These are phyloP conservation scores for Echria macrotheca DNA, from an alignment of 495 filamentous ascomycete species.

Conservation along the genomic window DNA sequence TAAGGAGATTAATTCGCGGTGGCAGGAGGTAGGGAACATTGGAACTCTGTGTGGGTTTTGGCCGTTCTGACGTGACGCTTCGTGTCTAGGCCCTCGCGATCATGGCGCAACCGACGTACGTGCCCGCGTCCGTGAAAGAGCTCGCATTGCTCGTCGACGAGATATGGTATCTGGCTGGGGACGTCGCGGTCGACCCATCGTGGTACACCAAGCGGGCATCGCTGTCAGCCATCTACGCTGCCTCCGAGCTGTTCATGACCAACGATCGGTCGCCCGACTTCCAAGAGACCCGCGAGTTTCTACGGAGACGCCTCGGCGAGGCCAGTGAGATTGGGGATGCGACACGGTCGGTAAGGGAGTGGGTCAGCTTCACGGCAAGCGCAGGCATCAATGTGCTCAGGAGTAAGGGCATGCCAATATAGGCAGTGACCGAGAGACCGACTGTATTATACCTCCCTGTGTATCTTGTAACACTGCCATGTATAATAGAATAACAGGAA, in stretches of 20 bases:
- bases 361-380: constrained; percentile 70
- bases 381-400: constrained; percentile 56
- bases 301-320: constrained; percentile 72
- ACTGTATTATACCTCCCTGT: too few species aligned
- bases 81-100: constrained; percentile 71
- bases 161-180: constrained; percentile 79
- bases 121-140: constrained; percentile 72
- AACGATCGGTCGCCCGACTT: constrained; percentile 65
- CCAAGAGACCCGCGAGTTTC: constrained; percentile 69
- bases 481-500: neutral
- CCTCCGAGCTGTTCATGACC: constrained; percentile 88
- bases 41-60: too few species aligned
- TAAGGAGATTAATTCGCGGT: constrained; percentile 58
- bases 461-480: too few species aligned
- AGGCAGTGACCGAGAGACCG: neutral
- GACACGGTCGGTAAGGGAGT: constrained; percentile 59
- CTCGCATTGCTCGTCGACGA: constrained; percentile 78
- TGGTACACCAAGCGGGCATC: constrained; percentile 90
- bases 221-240: constrained; percentile 75
- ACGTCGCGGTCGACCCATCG: constrained; percentile 68
- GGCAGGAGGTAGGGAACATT: constrained; percentile 87
- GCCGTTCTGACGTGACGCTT: too few species aligned
- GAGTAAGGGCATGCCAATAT: constrained; percentile 60
- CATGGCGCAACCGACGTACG: constrained; percentile 73
- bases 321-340: constrained; percentile 50